Evolutionary conservation across 176 grass and related monocot species (phyloP).

Genomic region (Thalia dealbata): DNA sequence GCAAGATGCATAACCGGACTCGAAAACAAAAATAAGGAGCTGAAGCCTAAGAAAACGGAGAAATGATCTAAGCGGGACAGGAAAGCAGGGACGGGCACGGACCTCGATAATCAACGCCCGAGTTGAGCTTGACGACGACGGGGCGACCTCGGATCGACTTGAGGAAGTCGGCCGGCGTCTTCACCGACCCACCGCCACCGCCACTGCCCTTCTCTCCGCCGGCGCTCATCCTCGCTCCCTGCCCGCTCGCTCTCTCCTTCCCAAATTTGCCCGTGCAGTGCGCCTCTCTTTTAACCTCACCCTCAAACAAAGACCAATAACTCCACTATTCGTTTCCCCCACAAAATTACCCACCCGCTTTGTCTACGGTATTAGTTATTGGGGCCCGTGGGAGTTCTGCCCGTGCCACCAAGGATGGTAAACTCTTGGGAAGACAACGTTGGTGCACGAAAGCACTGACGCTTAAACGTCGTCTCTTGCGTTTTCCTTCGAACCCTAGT

Average conservation of each 20-base stretch:
- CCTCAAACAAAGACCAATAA: no score
- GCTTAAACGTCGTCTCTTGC: no score
- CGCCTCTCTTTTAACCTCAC: no score
- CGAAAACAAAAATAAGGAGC: background rate
- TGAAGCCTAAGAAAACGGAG: background rate
- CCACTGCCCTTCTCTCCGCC: constrained; percentile 33
- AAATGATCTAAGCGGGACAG: background rate
- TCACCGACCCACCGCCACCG: constrained; percentile 47
- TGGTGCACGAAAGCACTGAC: no score
- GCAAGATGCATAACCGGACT: background rate
- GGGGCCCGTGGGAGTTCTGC: no score
- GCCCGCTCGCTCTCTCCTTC: background rate
- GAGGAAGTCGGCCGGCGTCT: constrained; percentile 95
- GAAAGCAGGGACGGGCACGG: background rate
- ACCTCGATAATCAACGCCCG: constrained; percentile 94
- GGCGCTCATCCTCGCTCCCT: constrained; percentile 39
- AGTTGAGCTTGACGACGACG: constrained; percentile 97
- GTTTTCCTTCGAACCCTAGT: no score
- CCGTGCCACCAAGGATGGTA: no score
- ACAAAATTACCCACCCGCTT: no score
- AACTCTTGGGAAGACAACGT: no score
- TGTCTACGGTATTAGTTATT: no score
- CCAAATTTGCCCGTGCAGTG: no score
- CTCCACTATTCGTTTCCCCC: no score
- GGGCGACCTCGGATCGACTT: constrained; percentile 90